phyloP scores from a whole-genome alignment of 805 yeast species.

The Candida silvicultrix region DNA sequence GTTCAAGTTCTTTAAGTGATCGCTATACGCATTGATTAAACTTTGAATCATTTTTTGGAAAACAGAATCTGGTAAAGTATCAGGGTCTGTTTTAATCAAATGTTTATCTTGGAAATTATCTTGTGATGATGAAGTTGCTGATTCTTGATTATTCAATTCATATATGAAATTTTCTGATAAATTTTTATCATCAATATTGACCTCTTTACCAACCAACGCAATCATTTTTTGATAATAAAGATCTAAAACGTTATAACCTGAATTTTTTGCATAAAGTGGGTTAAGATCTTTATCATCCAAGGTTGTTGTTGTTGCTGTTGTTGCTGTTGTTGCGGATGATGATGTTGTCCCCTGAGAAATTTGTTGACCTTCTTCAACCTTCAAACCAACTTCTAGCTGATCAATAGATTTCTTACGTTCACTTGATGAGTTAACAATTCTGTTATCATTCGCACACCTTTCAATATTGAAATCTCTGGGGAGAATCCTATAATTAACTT shows the following conservation, averaged over 20 bases:
- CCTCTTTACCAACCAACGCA: slow-evolving; percentile 36
- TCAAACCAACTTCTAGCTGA: slow-evolving; percentile 8
- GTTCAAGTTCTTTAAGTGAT: neutral
- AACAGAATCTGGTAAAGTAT: slow-evolving; percentile 20
- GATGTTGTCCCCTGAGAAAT: no score
- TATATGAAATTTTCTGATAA: slow-evolving; percentile 7
- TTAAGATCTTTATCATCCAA: slow-evolving; percentile 4
- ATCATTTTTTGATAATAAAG: slow-evolving; percentile 45
- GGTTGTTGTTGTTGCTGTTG: no score
- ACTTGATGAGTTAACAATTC: slow-evolving; percentile 1
- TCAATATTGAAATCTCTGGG: slow-evolving; percentile 40
- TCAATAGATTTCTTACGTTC: slow-evolving; percentile 16
- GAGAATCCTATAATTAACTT: slow-evolving; percentile 74
- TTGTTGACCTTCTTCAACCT: neutral
- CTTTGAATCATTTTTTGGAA: slow-evolving; percentile 5
- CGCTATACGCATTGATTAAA: neutral
- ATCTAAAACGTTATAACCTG: slow-evolving; percentile 36
- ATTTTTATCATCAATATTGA: slow-evolving; percentile 6
- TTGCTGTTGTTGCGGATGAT: no score
- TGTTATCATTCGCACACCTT: slow-evolving; percentile 30
- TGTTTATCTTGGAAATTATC: neutral
- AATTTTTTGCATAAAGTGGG: slow-evolving; percentile 21
- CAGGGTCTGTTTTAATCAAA: slow-evolving; percentile 21
- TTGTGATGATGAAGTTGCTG: neutral
- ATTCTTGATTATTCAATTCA: neutral